Conservation (phyloP, 2,329 filamentous ascomycete genomes). For the Drechslerella stenobrocha region DNA sequence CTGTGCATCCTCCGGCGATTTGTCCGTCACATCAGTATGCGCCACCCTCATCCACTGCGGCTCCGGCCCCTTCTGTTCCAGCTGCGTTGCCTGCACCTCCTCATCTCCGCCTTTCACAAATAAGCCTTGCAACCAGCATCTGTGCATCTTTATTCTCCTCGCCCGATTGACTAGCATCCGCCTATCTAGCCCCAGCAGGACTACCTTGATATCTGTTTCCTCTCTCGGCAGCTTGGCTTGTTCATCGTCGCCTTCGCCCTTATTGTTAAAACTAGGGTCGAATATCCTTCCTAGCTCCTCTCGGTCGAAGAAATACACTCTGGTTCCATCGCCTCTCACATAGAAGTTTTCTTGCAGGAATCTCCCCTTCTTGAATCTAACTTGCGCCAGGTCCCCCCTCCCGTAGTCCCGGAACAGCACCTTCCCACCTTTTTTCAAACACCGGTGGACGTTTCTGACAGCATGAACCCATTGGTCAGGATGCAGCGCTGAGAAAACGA, state of each 20-base stretch:
- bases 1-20: conserved; percentile 21
- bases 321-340: conserved; percentile 88
- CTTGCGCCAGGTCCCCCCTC: conserved; percentile 90
- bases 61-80: conserved; percentile 29
- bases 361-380: conserved; percentile 91
- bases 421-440: conserved; percentile 89
- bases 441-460: conserved; percentile 74
- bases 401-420: conserved; percentile 97
- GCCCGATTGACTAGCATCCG: conserved; percentile 90
- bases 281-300: conserved; percentile 74
- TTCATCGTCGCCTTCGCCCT: conserved; percentile 18
- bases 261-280: conserved; percentile 35
- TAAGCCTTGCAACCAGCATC: conserved; percentile 88
- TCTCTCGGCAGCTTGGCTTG: conserved; percentile 27
- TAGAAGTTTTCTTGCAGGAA: conserved; percentile 98
- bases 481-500: conserved; percentile 91
- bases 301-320: conserved; percentile 95
- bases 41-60: conserved; percentile 47
- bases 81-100: conserved; percentile 24
- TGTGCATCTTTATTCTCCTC: conserved; percentile 93
- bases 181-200: conserved; percentile 81
- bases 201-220: conserved; percentile 53
- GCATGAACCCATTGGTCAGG: conserved; percentile 82
- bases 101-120: conserved; percentile 65
- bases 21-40: conserved; percentile 39